Percentiles rank a stretch among this genome's conserved stretches.
Evolutionary conservation across 495 filamentous ascomycete genomes (phyloP).

Genomic region (Daldinia grandis): DNA sequence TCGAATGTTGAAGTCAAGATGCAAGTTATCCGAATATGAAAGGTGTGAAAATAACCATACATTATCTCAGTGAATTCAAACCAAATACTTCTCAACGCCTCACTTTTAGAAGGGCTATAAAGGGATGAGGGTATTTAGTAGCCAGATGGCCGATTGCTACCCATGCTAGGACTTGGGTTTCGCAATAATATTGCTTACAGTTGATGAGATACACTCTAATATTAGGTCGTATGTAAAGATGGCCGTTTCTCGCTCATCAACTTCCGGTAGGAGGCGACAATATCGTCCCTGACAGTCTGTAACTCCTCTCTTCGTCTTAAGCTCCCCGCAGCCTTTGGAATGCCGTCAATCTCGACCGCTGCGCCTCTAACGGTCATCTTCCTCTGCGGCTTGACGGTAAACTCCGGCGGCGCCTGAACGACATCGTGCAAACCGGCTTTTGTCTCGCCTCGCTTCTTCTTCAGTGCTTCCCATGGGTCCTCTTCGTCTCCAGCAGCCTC

Average conservation of each 20-base stretch:
- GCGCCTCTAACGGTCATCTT: slow-evolving; percentile 78
- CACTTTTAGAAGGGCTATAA: no score
- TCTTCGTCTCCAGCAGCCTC: slow-evolving; percentile 51
- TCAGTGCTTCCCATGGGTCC: slow-evolving; percentile 85
- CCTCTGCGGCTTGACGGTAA: slow-evolving; percentile 69
- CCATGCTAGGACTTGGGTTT: no score
- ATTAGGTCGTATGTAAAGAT: slow-evolving; percentile 27
- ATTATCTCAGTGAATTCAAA: no score
- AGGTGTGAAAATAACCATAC: no score
- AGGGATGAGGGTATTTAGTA: no score
- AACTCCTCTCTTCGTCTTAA: slow-evolving; percentile 84
- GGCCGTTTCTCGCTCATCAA: slow-evolving; percentile 76
- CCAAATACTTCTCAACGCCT: no score
- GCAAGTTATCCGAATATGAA: no score
- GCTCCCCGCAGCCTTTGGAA: slow-evolving; percentile 81
- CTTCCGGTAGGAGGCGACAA: slow-evolving; percentile 83
- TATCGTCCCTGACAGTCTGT: slow-evolving; percentile 72
- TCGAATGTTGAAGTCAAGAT: no score
- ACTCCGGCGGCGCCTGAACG: slow-evolving; percentile 79
- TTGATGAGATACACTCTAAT: not conserved
- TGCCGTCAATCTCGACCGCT: slow-evolving; percentile 73
- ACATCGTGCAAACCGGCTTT: slow-evolving; percentile 78
- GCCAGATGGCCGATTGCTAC: no score
- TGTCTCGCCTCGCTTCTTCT: slow-evolving; percentile 63
- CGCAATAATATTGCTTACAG: no score